Base-by-base conservation (phyloP, 208 protist genomes). In the Angomonas deanei region DNA sequence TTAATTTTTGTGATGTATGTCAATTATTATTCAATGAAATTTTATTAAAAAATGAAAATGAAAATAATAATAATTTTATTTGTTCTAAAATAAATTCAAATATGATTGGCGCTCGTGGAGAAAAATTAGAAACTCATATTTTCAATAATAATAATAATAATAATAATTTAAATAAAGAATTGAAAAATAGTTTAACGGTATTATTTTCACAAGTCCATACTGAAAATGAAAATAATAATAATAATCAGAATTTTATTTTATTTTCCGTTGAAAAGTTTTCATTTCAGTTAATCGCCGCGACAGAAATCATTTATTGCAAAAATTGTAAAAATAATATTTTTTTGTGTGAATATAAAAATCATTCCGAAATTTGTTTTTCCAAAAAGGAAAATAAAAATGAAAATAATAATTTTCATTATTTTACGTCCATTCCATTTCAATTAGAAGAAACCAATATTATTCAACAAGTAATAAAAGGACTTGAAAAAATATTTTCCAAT, bases 131-230 rank as follows among this genome's bases (percentile, higher is more conserved):
- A 15, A 42, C 36, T 8, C 36, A 42, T 42, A n/a, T 42, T n/a
- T 42, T 42, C 15, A 42, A 42, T 42, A 8, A 42, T 42, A 8
- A 8, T n/a, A 42, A 42, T 42, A 42, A 42, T 42, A 42, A 42
- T 42, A 42, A 42, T 42, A 42, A 42, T 42, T n/a, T n/a, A n/a
- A 42, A 42, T 42, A 42, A n/a, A n/a, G n/a, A n/a, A n/a, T n/a
- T n/a, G n/a, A n/a, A 42, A 42, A 42, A 42, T 42, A 42, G 8
- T n/a, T n/a, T n/a, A n/a, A n/a, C n/a, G n/a, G n/a, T n/a, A n/a
- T n/a, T n/a, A n/a, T n/a, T n/a, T n/a, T n/a, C n/a, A n/a, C n/a
- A 8, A 15, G 15, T n/a, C 15, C 8, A 42, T 42, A 42, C 8
- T 42, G 15, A 42, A n/a, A 42, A 42, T 42, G 15, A 42, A n/a